Evolutionary conservation across 1,284 basidiomycete species (phyloP).

Genomic region (Ustilago loliicola): DNA sequence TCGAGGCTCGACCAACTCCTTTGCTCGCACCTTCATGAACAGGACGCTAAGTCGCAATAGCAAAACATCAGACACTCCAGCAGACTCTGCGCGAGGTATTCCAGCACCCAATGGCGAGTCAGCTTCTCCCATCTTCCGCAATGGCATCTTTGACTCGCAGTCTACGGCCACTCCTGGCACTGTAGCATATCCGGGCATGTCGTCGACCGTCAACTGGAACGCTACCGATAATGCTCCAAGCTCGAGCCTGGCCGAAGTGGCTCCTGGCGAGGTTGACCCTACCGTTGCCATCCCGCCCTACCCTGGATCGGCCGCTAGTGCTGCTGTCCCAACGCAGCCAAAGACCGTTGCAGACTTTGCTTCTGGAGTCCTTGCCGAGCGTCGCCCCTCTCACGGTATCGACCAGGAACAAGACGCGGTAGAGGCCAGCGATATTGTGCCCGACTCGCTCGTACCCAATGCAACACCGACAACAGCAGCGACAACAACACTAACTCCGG

Average conservation of each 20-base stretch:
- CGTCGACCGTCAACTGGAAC: constrained; percentile 44
- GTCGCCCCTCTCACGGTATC: constrained; percentile 48
- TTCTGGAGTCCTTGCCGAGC: constrained; percentile 16
- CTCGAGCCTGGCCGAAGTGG: constrained; percentile 8
- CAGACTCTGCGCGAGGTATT: not conserved
- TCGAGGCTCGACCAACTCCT: constrained; percentile 14
- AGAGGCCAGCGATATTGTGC: constrained; percentile 32
- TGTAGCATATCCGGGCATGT: constrained; percentile 37
- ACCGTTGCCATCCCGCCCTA: constrained; percentile 23
- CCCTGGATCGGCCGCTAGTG: constrained; percentile 23
- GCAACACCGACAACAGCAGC: constrained; percentile 6
- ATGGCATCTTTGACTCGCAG: constrained; percentile 33
- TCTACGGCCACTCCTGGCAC: not conserved
- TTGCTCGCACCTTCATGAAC: constrained; percentile 42
- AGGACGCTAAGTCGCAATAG: constrained; percentile 40
- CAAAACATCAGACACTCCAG: constrained; percentile 17
- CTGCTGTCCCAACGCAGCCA: constrained; percentile 12
- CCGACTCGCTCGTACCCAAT: constrained; percentile 14
- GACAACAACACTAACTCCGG: not conserved
- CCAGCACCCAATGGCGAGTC: constrained; percentile 13
- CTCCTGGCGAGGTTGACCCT: constrained; percentile 33
- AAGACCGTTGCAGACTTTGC: constrained; percentile 13
- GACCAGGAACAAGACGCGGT: constrained; percentile 53
- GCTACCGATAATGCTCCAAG: not conserved
- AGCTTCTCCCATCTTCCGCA: constrained; percentile 20